phyloP scores from a whole-genome alignment of 306 rosid genomes.

The Herpetospermum pedunculosum region DNA sequence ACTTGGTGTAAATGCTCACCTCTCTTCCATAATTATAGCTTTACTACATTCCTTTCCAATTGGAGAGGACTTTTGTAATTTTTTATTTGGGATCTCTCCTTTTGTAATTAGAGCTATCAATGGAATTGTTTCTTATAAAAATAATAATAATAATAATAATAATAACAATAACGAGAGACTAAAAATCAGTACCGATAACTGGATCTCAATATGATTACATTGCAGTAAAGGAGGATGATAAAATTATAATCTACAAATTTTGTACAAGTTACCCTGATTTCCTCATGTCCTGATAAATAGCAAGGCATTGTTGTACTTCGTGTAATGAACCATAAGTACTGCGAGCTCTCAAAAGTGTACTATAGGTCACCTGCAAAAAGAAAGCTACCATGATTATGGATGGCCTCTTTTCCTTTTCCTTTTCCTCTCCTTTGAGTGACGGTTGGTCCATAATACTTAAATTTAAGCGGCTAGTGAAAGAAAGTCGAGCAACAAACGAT shows the following conservation, averaged over 20 bases:
- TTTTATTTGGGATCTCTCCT: too few relatives aligned
- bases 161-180: too few relatives aligned
- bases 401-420: not conserved
- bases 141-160: too few relatives aligned
- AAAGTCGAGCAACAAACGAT: not conserved
- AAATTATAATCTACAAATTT: not conserved
- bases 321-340: slow-evolving; percentile 58
- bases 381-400: not conserved
- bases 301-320: slow-evolving; percentile 79
- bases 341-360: slow-evolving; percentile 72
- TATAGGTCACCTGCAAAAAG: slow-evolving; percentile 63
- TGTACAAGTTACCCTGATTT: slow-evolving; percentile 57
- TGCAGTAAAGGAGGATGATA: not conserved
- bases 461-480: not conserved
- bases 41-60: too few relatives aligned
- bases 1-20: too few relatives aligned
- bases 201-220: not conserved
- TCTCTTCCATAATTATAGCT: too few relatives aligned
- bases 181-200: not conserved
- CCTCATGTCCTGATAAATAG: slow-evolving; percentile 84
- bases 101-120: too few relatives aligned
- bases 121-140: too few relatives aligned
- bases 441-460: not conserved
- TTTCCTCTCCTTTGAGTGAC: slow-evolving; percentile 4
- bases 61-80: too few relatives aligned